These are phyloP conservation scores for Suhomyces faveliae DNA, from an alignment of 805 yeast genomes.

Conservation along the genomic window DNA sequence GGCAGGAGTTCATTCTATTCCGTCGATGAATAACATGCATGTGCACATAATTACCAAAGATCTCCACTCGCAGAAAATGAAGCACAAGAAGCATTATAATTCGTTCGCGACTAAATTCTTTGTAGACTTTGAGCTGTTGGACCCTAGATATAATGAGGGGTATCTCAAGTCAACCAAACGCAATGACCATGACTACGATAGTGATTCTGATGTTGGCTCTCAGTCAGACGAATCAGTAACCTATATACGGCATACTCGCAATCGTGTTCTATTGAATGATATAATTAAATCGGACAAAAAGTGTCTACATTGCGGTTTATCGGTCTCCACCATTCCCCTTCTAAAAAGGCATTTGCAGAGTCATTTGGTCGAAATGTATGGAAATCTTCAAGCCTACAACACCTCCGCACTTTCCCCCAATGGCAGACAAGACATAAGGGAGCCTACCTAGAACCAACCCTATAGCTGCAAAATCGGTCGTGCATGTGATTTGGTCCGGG, in stretches of 20 bases:
- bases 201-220: slow-evolving; percentile 9
- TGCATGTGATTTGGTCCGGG: not conserved
- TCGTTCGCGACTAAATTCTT: slow-evolving; percentile 70
- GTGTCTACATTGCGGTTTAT: slow-evolving; percentile 29
- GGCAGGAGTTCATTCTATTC: slow-evolving; percentile 68
- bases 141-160: slow-evolving; percentile 15
- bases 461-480: not conserved
- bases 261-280: slow-evolving; percentile 10
- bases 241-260: slow-evolving; percentile 7
- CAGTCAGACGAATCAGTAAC: slow-evolving; percentile 3
- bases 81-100: slow-evolving; percentile 64
- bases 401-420: not conserved
- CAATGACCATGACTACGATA: slow-evolving; percentile 6
- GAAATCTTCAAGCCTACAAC: not conserved
- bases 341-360: slow-evolving; percentile 28
- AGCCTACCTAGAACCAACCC: not conserved
- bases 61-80: slow-evolving; percentile 52
- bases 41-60: slow-evolving; percentile 72
- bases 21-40: slow-evolving; percentile 69
- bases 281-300: not conserved
- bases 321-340: slow-evolving; percentile 22
- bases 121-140: slow-evolving; percentile 49
- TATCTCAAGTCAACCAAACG: slow-evolving; percentile 1
- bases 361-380: slow-evolving; percentile 21
- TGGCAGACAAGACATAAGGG: not conserved